Evolutionary conservation across 116 monocot genomes (phyloP).

Genomic region (Zostera marina): DNA sequence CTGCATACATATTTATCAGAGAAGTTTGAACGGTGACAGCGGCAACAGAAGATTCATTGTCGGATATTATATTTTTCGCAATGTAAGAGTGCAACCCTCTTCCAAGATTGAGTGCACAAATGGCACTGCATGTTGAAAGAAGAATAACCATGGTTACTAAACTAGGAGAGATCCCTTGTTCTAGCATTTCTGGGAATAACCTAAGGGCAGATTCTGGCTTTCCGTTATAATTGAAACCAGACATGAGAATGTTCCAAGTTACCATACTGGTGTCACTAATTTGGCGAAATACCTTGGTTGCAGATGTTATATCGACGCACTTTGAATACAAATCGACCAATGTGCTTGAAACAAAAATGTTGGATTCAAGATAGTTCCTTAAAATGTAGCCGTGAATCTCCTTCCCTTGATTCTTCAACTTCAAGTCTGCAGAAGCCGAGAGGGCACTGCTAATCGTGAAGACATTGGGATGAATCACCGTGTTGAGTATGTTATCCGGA

Average conservation of each 20-base stretch:
- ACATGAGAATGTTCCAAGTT: constrained; percentile 41
- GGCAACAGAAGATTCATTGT: constrained; percentile 8
- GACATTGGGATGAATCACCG: constrained; percentile 24
- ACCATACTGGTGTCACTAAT: constrained; percentile 27
- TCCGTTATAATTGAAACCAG: constrained; percentile 29
- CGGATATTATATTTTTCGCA: constrained; percentile 11
- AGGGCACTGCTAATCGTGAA: constrained; percentile 32
- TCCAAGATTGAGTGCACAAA: constrained; percentile 19
- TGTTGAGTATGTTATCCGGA: constrained; percentile 5
- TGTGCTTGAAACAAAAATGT: constrained; percentile 37
- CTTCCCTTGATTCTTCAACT: constrained; percentile 17
- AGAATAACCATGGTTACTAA: constrained; percentile 36
- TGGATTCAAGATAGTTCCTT: constrained; percentile 27
- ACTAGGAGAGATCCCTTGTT: constrained; percentile 15
- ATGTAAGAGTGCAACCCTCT: constrained; percentile 44
- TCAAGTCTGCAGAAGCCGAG: constrained; percentile 24
- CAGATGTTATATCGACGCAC: constrained; percentile 26
- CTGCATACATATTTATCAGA: constrained; percentile 24
- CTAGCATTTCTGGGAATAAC: constrained; percentile 28
- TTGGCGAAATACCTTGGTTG: constrained; percentile 18
- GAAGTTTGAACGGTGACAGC: constrained; percentile 18
- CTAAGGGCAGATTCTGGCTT: constrained; percentile 27
- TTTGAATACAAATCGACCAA: constrained; percentile 49
- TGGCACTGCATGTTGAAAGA: constrained; percentile 31
- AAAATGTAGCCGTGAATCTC: constrained; percentile 40